Evolutionary conservation across 176 grass and related monocot species (phyloP), one percentile per base, ranked within the genome.

Genomic region (Dactylis glomerata): DNA sequence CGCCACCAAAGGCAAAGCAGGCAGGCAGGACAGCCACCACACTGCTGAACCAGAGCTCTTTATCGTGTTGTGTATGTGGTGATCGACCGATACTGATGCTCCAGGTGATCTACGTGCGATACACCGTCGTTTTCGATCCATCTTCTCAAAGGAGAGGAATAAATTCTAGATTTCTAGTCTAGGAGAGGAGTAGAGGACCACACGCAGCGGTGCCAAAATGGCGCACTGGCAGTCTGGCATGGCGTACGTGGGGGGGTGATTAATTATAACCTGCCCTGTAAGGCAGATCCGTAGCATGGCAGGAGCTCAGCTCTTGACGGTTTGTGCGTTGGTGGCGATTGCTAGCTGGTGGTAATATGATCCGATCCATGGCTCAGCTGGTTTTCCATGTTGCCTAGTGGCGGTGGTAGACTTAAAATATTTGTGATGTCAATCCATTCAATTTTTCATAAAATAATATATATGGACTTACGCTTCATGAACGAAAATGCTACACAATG

Each of bases 151-250:
- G 23, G 12, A 20, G 42, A 55, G 68, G 42, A 58, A n/a, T 73
- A 10, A 10, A 49, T 49, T 3, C 5, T 41, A 1, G 46, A 49
- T 49, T n/a, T 24, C 20, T 2, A n/a, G n/a, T n/a, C n/a, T n/a
- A 65, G 15, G 64, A 46, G n/a, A n/a, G n/a, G n/a, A n/a, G n/a
- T n/a, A n/a, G 70, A 73, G 86, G 86, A 84, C 81, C 81, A 73
- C 81, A 24, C 55, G 71, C 34, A 34, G 78, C 73, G 76, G 67
- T 24, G 63, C 14, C 52, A 6, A n/a, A n/a, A 41, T 77, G 75
- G n/a, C 22, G 51, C 51, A 40, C 54, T 37, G 76, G 77, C 77
- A 42, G n/a, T n/a, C n/a, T 73, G 59, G 26, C 59, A 64, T 64
- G 61, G 61, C 61, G 15, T 33, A 27, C 22, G 10, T 42, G 41